Percentiles rank a stretch among this genome's conserved stretches.
phyloP scores from a whole-genome alignment of 2,329 filamentous ascomycete genomes.

The Penicillium expansum region DNA sequence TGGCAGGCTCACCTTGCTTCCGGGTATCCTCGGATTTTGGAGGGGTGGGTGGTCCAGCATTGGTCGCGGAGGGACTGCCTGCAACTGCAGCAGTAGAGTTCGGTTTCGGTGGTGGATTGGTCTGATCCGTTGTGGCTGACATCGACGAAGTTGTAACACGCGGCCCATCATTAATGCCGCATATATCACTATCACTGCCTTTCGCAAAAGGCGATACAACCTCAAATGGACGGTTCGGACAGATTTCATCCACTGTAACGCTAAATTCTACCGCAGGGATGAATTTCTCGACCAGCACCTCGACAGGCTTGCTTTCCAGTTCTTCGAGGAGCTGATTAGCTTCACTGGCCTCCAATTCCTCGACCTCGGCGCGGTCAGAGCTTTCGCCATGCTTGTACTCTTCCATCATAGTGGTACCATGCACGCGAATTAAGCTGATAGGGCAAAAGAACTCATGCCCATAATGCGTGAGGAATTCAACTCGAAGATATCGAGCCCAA shows the following conservation, averaged over 20 bases:
- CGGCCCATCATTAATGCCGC: slow-evolving; percentile 20
- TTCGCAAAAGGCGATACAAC: slow-evolving; percentile 17
- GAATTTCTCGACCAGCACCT: slow-evolving; percentile 23
- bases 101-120: slow-evolving; percentile 15
- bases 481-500: slow-evolving; percentile 87
- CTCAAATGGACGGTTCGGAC: slow-evolving; percentile 15
- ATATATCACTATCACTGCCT: slow-evolving; percentile 3
- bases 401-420: slow-evolving; percentile 91
- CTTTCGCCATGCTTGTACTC: slow-evolving; percentile 89
- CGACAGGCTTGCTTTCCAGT: slow-evolving; percentile 16
- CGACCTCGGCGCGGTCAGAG: slow-evolving; percentile 54
- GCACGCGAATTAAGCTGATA: slow-evolving; percentile 82
- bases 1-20: slow-evolving; percentile 19
- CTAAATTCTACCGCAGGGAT: slow-evolving; percentile 7
- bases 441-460: slow-evolving; percentile 97
- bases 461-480: slow-evolving; percentile 91
- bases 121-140: slow-evolving; percentile 16
- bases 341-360: slow-evolving; percentile 54
- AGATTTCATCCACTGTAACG: slow-evolving; percentile 9
- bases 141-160: slow-evolving; percentile 14
- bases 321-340: slow-evolving; percentile 20
- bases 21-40: slow-evolving; percentile 19
- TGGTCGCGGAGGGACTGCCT: slow-evolving; percentile 3
- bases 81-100: slow-evolving; percentile 10
- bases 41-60: slow-evolving; percentile 5